A percentile compares a stretch with the other conserved stretches of the same genome.
Evolutionary conservation across 2,329 filamentous ascomycete species (phyloP).

Genomic region (Thielaviopsis musarum): DNA sequence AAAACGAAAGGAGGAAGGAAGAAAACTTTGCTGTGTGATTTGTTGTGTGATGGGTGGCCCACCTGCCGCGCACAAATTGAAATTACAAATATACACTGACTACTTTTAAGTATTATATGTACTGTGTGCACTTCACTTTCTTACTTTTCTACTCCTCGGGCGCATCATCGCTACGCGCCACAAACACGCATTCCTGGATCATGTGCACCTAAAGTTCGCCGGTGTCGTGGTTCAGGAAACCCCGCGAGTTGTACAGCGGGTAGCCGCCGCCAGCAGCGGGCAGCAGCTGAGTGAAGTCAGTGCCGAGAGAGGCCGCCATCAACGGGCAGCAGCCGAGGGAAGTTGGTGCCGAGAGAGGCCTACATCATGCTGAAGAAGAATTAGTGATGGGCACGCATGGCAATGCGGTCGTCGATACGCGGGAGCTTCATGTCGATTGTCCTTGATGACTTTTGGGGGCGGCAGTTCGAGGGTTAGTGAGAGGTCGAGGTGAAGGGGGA

Average conservation of each 20-base stretch:
- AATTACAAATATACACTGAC: too few relatives aligned
- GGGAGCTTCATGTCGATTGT: not conserved
- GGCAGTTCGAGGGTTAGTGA: not conserved
- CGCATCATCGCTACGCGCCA: constrained; percentile 20
- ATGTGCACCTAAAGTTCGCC: constrained; percentile 17
- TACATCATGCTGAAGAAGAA: not conserved
- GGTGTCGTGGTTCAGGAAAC: constrained; percentile 17
- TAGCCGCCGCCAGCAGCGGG: constrained; percentile 10
- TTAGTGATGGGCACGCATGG: not conserved
- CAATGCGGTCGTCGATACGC: not conserved
- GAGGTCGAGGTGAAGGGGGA: too few relatives aligned
- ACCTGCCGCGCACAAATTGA: not conserved
- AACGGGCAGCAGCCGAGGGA: constrained; percentile 11
- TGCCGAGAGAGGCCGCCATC: not conserved
- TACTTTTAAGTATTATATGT: too few relatives aligned
- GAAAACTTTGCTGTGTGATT: too few relatives aligned
- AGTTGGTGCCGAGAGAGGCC: not conserved
- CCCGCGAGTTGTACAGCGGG: constrained; percentile 20
- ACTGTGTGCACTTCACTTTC: too few relatives aligned
- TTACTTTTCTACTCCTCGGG: too few relatives aligned
- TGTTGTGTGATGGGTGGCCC: not conserved
- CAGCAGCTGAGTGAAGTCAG: constrained; percentile 7
- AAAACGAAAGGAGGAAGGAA: not conserved
- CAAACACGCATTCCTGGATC: constrained; percentile 27
- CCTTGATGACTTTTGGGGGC: not conserved